Conservation (phyloP, 1,284 basidiomycete species). For the Heterobasidion irregulare region DNA sequence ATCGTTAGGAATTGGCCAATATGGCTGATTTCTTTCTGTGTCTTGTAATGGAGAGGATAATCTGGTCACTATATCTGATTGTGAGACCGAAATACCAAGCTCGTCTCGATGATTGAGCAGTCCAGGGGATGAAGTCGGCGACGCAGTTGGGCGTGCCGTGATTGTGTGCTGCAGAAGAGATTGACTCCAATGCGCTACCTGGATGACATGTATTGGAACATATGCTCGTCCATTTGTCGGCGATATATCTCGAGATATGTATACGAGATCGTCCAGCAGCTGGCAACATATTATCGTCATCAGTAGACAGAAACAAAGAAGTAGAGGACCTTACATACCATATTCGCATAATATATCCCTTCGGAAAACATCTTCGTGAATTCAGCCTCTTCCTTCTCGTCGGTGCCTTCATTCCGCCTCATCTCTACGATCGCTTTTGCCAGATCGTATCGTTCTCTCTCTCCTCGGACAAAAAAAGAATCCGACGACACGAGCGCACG, state of each 20-base stretch:
- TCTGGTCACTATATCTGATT: conserved; percentile 37
- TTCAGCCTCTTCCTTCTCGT: conserved; percentile 50
- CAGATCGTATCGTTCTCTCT: conserved; percentile 76
- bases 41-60: conserved; percentile 13
- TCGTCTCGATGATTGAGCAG: conserved; percentile 34
- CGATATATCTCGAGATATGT: conserved; percentile 66
- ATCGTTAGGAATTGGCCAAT: conserved; percentile 70
- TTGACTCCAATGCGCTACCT: conserved; percentile 74
- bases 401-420: conserved; percentile 41
- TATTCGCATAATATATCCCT: conserved; percentile 85
- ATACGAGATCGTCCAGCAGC: conserved; percentile 71
- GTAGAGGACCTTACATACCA: conserved; percentile 46
- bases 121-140: conserved; percentile 30
- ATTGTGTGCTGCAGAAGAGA: conserved; percentile 54
- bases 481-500: conserved; percentile 73
- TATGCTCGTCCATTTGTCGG: conserved; percentile 62
- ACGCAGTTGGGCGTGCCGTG: conserved; percentile 30
- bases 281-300: conserved; percentile 20
- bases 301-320: background rate
- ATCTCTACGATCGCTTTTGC: conserved; percentile 74
- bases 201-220: conserved; percentile 59
- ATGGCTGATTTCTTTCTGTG: conserved; percentile 29
- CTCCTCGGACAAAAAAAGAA: conserved; percentile 72
- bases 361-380: conserved; percentile 70
- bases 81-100: conserved; percentile 46